Evolutionary conservation across 2,329 filamentous ascomycete species (phyloP), one percentile per base, ranked within the genome.

Genomic region (Paracoccidioides brasiliensis): DNA sequence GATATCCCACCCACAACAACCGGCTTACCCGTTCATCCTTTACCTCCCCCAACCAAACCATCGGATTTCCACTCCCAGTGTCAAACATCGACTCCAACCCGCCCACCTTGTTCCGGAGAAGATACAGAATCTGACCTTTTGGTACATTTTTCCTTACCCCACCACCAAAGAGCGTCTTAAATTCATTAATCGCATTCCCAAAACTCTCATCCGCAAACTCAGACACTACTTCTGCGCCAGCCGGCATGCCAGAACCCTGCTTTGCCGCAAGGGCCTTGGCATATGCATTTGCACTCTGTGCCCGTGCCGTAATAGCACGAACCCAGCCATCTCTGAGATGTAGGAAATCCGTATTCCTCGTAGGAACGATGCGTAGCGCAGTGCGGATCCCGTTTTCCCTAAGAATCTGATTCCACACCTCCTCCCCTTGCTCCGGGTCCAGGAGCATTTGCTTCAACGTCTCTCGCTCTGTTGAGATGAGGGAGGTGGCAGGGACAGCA

Each of bases 241-340:
- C 70, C 1, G 68, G 66, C 6, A 71, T 69, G 53, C 73, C 71
- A 48, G 78, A 74, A 35, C 78, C 74, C 2, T 75, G 74, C 15
- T 77, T 75, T 58, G 57, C 40, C 10, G 55, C 54, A 9, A 67
- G 64, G 56, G 74, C 71, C 2, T 70, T 67, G 6, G 70, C 70
- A 53, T 74, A 72, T 43, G 79, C 74, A 42, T 79, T 76, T 0
- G 76, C 75, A 28, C 77, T 76, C 59, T 83, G 78, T 2, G 85
- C 84, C 38, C 86, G 82, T 7, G 81, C 84, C 54, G 87, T 86
- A 60, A 98, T 85, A 28, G 88, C 86, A 5, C 90, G 81, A 57
- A 96, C 88, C 75, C 90, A 94, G 0, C 88, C 93, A 67, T 98
- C 93, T 43, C 91, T 82, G 59, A 98, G 72, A 69, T 98, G 93